These are phyloP conservation scores for Exophiala lecanii-corni DNA, from an alignment of 2,329 filamentous ascomycete genomes.

Conservation along the genomic window DNA sequence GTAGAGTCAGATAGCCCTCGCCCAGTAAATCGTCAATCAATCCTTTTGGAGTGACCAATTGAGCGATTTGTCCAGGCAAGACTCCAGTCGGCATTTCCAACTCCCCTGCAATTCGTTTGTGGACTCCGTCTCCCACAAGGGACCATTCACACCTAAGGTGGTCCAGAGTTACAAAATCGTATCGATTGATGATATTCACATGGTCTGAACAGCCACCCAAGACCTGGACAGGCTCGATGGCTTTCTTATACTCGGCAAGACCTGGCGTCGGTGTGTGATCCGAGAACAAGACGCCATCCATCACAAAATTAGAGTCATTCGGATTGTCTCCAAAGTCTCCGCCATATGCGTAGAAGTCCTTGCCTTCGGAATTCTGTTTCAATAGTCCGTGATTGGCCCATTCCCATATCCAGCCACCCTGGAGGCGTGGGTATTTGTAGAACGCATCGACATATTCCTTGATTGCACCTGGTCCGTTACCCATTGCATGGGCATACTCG, in stretches of 20 bases:
- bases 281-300: conserved; percentile 54
- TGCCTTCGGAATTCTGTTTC: conserved; percentile 33
- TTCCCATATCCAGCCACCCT: conserved; percentile 65
- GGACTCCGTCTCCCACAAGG: not conserved
- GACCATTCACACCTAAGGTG: conserved; percentile 21
- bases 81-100: not conserved
- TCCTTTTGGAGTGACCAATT: too few relatives aligned
- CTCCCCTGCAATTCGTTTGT: not conserved
- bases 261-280: conserved; percentile 54
- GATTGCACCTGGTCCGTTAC: conserved; percentile 66
- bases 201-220: too few relatives aligned
- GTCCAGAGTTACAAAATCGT: too few relatives aligned
- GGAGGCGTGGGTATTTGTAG: conserved; percentile 54
- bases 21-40: too few relatives aligned
- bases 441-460: conserved; percentile 65
- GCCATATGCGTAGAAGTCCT: conserved; percentile 53
- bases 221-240: conserved; percentile 50
- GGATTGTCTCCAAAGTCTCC: conserved; percentile 59
- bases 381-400: conserved; percentile 58
- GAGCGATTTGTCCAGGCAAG: too few relatives aligned
- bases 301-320: conserved; percentile 57
- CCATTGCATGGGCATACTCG: conserved; percentile 62
- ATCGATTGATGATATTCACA: too few relatives aligned
- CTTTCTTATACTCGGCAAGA: conserved; percentile 53
- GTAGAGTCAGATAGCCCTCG: too few relatives aligned